Evolutionary conservation across 495 filamentous ascomycete genomes (phyloP), one percentile per base, ranked within the genome.

Genomic region (Aspergillus saccharolyticus): DNA sequence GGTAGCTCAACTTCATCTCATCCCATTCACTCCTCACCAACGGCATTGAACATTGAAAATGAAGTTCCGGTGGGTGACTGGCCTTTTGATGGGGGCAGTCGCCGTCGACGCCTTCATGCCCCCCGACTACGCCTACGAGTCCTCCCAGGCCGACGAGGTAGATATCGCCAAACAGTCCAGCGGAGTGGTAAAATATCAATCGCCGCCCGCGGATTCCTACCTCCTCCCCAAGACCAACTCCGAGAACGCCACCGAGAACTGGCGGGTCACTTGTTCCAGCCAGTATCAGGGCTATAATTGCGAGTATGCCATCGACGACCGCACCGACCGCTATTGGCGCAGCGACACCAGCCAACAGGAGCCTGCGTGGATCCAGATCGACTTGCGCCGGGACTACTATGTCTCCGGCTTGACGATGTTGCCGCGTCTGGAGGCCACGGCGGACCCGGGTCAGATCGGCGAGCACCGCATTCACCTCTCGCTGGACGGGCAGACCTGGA

Each of bases 401-500:
- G 44, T 46, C 44, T 46, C 44, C 17, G 44, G 44, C 17, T 10
- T 46, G 44, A 46, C 44, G 3, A 46, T 46, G 44, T 16, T 46
- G 22, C 53, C 43, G 16, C 28, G 44, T 6, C 20, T 54, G 42
- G 44, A 21, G 53, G 21, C 12, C 7, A 30, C 25, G 25, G 25
- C 25, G 10, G 16, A 21, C 0, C 12, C 17, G 46, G 75, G 74
- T 4, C 66, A 66, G 42, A 78, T 80, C 44, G 68, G 68, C 18
- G 59, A 72, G 33, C 74, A 80, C 53, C 57, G 57, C n/a, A 61
- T 80, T 19, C 67, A 65, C 28, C 18, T 75, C 14, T 80, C 78
- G 63, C 53, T 50, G 0, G 73, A 83, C 46, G 67, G 67, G 10
- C 54, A 54, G 5, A 70, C 44, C 17, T 80, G 70, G 70, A 65